These are phyloP conservation scores for Emiliania huxleyi DNA, from an alignment of 78 protist species.

Conservation along the genomic window DNA sequence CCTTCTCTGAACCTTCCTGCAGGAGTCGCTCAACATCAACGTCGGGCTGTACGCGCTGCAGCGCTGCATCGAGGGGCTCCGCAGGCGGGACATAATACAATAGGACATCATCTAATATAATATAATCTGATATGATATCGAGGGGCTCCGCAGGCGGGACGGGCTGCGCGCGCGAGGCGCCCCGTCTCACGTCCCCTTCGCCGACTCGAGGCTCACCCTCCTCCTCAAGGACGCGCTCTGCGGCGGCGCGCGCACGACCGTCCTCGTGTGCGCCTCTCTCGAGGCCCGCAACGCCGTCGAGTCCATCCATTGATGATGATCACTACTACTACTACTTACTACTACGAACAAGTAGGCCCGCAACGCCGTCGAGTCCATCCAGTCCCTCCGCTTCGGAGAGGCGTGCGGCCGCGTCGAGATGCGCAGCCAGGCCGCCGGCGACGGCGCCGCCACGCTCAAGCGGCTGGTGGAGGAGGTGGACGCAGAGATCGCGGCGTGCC, in stretches of 20 bases:
- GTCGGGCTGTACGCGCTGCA: conserved; percentile 22
- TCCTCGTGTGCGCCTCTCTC: conserved; percentile 7
- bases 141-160: background rate
- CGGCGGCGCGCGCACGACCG: conserved; percentile 15
- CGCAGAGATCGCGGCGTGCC: background rate
- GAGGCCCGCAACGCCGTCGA: conserved; percentile 18
- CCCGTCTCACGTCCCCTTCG: conserved; percentile 40
- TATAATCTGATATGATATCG: too few species aligned
- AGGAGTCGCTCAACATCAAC: conserved; percentile 30
- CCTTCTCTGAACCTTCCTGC: too few species aligned
- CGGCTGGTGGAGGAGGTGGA: background rate
- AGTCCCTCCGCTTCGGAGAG: conserved; percentile 50
- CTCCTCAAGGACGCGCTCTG: conserved; percentile 26
- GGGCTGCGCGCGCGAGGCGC: background rate
- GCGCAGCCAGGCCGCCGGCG: background rate
- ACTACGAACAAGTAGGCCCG: too few species aligned
- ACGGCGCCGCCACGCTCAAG: background rate
- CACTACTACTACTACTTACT: too few species aligned
- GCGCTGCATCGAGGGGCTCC: conserved; percentile 21
- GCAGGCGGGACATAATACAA: background rate
- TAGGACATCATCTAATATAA: too few species aligned
- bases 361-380: conserved; percentile 31
- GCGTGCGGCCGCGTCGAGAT: background rate
- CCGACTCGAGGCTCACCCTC: conserved; percentile 34
- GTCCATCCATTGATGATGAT: too few species aligned